Evolutionary conservation across 176 grass and related monocot species (phyloP).

Genomic region (Triticum urartu): DNA sequence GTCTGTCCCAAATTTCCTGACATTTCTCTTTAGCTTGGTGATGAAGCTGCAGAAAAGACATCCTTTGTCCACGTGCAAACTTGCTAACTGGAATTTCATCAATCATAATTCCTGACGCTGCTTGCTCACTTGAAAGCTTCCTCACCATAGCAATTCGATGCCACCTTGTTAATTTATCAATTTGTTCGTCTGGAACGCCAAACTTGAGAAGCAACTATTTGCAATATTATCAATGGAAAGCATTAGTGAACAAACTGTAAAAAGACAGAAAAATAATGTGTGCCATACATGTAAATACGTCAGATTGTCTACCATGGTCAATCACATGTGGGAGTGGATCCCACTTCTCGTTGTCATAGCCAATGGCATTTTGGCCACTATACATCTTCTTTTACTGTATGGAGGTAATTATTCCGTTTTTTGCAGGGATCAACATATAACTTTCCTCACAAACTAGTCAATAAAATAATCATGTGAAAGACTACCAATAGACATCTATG

Average conservation of each 20-base stretch:
- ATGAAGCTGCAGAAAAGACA: constrained; percentile 96
- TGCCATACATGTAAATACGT: not conserved
- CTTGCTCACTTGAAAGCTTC: constrained; percentile 96
- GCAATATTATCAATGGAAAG: constrained; percentile 17
- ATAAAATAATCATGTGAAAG: constrained; percentile 4
- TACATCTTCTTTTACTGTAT: not conserved
- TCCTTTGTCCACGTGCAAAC: constrained; percentile 95
- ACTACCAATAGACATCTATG: not conserved
- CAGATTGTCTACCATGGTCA: constrained; percentile 8
- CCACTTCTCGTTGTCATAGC: not conserved
- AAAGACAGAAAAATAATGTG: not conserved
- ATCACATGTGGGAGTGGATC: not conserved
- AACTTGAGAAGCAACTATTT: constrained; percentile 93
- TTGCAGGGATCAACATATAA: not conserved
- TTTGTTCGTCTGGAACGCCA: constrained; percentile 84
- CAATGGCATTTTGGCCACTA: not conserved
- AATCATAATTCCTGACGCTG: constrained; percentile 75
- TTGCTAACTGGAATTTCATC: constrained; percentile 89
- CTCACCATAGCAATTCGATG: constrained; percentile 95
- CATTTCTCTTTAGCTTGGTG: constrained; percentile 98
- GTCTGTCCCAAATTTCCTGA: constrained; percentile 99
- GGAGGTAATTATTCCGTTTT: not conserved
- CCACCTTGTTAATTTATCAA: constrained; percentile 97
- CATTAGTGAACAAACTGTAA: constrained; percentile 16
- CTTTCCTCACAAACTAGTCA: not conserved